Evolutionary conservation across 2,329 filamentous ascomycete genomes (phyloP), one percentile per base, ranked within the genome.

Genomic region (Metarhizium guizhouense): DNA sequence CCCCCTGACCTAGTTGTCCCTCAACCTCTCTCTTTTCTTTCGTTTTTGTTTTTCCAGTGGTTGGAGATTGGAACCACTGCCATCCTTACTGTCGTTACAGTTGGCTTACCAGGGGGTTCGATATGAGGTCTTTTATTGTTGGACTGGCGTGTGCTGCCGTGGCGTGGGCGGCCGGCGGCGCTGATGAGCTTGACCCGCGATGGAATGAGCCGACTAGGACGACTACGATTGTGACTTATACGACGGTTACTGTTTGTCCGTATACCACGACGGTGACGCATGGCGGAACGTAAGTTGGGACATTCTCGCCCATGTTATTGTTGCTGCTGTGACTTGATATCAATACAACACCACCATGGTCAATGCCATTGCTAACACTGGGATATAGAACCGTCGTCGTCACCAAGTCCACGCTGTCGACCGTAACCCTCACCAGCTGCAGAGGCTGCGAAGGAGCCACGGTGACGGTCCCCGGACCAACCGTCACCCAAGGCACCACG

Each of bases 171-270:
- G 49, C 50, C 50, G 6, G 42, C 51, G 32, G 6, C 10, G 10
- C 6, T 43, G 48, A 52, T 40, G 8, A 45, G 6, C 42, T 57
- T n/a, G 54, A 57, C 6, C 32, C 38, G 14, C 42, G 55, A 57
- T 30, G 52, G 42, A 45, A n/a, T 1, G 29, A 50, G 16, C 40
- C 40, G 16, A 59, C 56, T 16, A 32, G 29, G 10, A 56, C 54
- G 51, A 58, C 64, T 52, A 65, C 64, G 14, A 53, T 61, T 47
- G 62, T 62, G 52, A 74, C 67, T 54, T 75, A 75, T 57, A 71
- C 69, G 51, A 75, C 72, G 25, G 69, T 72, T 13, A 76, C 74
- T 4, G 67, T 74, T 52, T 79, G 76, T 63, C 76, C 76, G 11
- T 67, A 75, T 57, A 76, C 74, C 10, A 67, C 69, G 38, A 78